Base-by-base conservation (phyloP, 169 alveolate species). In the Plasmodium adleri region DNA sequence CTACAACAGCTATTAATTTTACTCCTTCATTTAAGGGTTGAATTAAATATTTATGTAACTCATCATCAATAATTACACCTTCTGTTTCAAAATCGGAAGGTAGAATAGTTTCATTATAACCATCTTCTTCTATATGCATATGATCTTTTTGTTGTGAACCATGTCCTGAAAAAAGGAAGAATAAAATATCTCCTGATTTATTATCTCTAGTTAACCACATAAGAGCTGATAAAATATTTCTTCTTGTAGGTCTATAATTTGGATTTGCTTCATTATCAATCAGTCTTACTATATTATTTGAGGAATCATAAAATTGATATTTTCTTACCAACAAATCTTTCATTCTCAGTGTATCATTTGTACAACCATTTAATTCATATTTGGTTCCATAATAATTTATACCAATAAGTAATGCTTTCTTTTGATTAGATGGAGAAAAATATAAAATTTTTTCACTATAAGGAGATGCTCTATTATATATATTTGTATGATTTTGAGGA, bases 161-260 rank as follows among this genome's bases (percentile, higher is more conserved):
- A 52, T 88, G 95, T 24, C 96, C 96, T 15, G 96, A 93, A 83
- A 64, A 93, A 60, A 90, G 90, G 88, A 93, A 93, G 76, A 93
- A 91, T 26, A 91, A 92, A 7, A 88, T 76, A 72, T 93, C 96
- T 1, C 96, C 96, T 26, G 93, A 87, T 24, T 83, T 74, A 71
- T 83, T 88, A 58, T 73, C 93, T 20, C 24, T 47, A 45, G 86
- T 74, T 32, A 92, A 67, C 95, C 95, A 92, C 13, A 72, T 70
- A 24, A 78, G 28, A 32, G 92, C 93, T 43, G 75, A 62, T 49
- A 80, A 32, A 20, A 91, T 64, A 28, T 74, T 87, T 13, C 20
- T 80, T 88, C 74, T 75, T 20, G 87, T 68, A 26, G 73, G 90
- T 28, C 88, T 60, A 76, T 52, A 74, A 74, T 62, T 71, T 22